Evolutionary conservation across 371 early-diverging fungal species (phyloP).

Genomic region (Coemansia linderi): DNA sequence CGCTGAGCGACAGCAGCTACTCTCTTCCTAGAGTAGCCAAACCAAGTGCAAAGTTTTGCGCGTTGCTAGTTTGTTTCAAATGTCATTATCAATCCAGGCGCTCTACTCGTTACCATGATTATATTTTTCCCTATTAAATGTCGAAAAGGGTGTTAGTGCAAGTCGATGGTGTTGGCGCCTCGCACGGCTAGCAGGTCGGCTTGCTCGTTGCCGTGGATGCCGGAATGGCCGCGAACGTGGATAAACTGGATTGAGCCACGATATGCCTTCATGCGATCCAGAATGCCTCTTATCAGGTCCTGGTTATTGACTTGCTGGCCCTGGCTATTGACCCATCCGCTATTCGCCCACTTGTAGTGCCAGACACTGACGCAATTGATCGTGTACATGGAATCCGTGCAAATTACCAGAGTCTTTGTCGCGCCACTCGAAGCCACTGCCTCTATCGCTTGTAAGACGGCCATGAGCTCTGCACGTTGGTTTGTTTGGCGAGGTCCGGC

Average conservation of each 20-base stretch:
- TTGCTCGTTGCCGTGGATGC: slow-evolving; percentile 71
- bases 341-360: slow-evolving; percentile 69
- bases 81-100: slow-evolving; percentile 20
- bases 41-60: too few relatives aligned
- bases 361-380: slow-evolving; percentile 61
- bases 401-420: slow-evolving; percentile 57
- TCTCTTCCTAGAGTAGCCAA: not conserved
- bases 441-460: slow-evolving; percentile 71
- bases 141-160: not conserved
- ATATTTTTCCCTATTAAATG: not conserved
- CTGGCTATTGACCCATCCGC: slow-evolving; percentile 61
- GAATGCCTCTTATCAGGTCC: slow-evolving; percentile 52
- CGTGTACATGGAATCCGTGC: slow-evolving; percentile 67
- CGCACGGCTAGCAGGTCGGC: slow-evolving; percentile 70
- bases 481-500: slow-evolving; percentile 71
- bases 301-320: slow-evolving; percentile 68
- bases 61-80: too few relatives aligned
- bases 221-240: slow-evolving; percentile 69
- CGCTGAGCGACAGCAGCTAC: not conserved
- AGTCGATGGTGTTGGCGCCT: not conserved
- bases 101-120: not conserved
- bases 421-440: slow-evolving; percentile 2
- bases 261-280: too few relatives aligned
- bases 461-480: slow-evolving; percentile 83
- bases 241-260: slow-evolving; percentile 46